A percentile compares a stretch with the other conserved stretches of the same genome.
Conservation (phyloP, 2,329 filamentous ascomycete species). For the Didymella lethalis region DNA sequence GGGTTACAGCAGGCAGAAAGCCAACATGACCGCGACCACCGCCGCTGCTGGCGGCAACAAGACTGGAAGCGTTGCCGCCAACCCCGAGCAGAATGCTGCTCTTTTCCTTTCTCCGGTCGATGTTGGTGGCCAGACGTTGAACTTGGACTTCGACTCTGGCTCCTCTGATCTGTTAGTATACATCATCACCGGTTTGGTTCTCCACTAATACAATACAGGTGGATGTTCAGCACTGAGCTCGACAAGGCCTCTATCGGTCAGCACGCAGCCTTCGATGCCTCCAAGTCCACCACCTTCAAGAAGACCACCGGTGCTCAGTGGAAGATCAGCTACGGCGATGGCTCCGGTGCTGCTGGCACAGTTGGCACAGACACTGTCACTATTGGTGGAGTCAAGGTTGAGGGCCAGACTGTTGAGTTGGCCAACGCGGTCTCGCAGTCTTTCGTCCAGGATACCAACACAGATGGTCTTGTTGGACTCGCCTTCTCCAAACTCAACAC, state of each 20-base stretch:
- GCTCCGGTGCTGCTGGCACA: constrained; percentile 67
- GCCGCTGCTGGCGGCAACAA: constrained; percentile 38
- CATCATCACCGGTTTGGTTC: not conserved
- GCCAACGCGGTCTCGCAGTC: constrained; percentile 65
- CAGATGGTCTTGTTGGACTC: constrained; percentile 74
- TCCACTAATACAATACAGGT: constrained; percentile 54
- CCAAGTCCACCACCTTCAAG: constrained; percentile 61
- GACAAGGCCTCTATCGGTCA: constrained; percentile 53
- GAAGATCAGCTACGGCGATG: constrained; percentile 73
- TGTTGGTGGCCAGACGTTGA: constrained; percentile 73
- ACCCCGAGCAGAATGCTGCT: constrained; percentile 69
- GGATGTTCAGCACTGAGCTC: constrained; percentile 73
- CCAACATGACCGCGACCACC: constrained; percentile 48
- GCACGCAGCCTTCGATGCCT: constrained; percentile 65
- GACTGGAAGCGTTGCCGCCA: constrained; percentile 69
- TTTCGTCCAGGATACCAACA: constrained; percentile 67
- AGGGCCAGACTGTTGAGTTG: constrained; percentile 71
- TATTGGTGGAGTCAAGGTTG: constrained; percentile 70
- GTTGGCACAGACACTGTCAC: constrained; percentile 73
- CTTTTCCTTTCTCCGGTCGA: constrained; percentile 74
- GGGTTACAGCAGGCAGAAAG: constrained; percentile 52
- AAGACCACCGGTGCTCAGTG: constrained; percentile 62
- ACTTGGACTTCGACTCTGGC: constrained; percentile 78
- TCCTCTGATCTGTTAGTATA: constrained; percentile 70
- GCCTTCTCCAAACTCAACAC: constrained; percentile 72